phyloP scores from a whole-genome alignment of 2,329 filamentous ascomycete species.

The Colletotrichum godetiae region DNA sequence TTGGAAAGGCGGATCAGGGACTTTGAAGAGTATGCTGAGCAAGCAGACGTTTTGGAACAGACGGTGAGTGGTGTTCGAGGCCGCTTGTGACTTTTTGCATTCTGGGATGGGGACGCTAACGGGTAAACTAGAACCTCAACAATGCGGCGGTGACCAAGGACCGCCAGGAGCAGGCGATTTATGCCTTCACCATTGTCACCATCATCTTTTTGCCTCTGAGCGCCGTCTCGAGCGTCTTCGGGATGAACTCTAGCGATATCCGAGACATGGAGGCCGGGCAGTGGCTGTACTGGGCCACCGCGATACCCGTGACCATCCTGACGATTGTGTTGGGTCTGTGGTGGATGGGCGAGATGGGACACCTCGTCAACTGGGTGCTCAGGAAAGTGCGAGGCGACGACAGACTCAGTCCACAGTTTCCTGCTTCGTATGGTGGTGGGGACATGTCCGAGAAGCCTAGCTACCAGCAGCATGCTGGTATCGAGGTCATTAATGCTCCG shows the following conservation, averaged over 20 bases:
- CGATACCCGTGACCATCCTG: slow-evolving; percentile 57
- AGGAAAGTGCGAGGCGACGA: slow-evolving; percentile 16
- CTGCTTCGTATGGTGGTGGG: neutral
- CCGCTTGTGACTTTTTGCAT: neutral
- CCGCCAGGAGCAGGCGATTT: slow-evolving; percentile 59
- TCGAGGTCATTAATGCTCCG: neutral
- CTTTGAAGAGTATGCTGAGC: slow-evolving; percentile 42
- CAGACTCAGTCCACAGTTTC: neutral
- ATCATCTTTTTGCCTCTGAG: slow-evolving; percentile 60
- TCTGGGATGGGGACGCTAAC: neutral
- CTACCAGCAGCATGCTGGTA: neutral
- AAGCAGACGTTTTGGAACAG: slow-evolving; percentile 42
- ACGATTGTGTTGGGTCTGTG: slow-evolving; percentile 54
- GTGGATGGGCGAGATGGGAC: slow-evolving; percentile 56
- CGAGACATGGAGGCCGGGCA: slow-evolving; percentile 60
- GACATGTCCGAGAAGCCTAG: slow-evolving; percentile 14
- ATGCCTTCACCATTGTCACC: slow-evolving; percentile 62
- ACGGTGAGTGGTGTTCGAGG: slow-evolving; percentile 36
- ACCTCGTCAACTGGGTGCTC: slow-evolving; percentile 41
- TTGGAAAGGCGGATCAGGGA: slow-evolving; percentile 49
- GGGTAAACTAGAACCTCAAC: slow-evolving; percentile 43
- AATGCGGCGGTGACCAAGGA: slow-evolving; percentile 55
- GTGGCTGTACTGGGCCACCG: slow-evolving; percentile 62
- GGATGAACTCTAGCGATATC: slow-evolving; percentile 64
- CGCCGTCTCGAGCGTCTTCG: slow-evolving; percentile 60